These are phyloP conservation scores for Diplosphaera chodatii DNA, from an alignment of 139 green algal species.

Conservation along the genomic window DNA sequence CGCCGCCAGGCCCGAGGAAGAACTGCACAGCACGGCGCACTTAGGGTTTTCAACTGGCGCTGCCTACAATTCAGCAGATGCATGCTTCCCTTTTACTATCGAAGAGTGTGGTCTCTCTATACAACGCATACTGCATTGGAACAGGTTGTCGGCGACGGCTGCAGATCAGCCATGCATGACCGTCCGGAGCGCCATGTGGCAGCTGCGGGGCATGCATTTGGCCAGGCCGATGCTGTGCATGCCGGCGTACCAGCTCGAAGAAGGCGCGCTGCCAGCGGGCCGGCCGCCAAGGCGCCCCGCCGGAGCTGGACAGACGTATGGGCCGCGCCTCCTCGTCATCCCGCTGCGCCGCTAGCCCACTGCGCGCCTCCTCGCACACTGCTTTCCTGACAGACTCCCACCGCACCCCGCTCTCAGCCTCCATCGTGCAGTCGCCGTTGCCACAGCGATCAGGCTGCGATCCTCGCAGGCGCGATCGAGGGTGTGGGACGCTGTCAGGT, in stretches of 20 bases:
- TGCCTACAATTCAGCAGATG: neutral
- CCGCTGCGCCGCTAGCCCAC: neutral
- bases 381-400: neutral
- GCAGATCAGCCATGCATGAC: too few species aligned
- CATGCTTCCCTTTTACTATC: too few species aligned
- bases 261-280: neutral
- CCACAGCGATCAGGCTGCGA: too few species aligned
- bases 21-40: constrained; percentile 10
- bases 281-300: neutral
- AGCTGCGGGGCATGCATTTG: too few species aligned
- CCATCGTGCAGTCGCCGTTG: too few species aligned
- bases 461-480: too few species aligned
- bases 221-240: neutral
- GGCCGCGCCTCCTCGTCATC: neutral
- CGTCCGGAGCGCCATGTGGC: too few species aligned
- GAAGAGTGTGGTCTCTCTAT: too few species aligned
- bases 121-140: too few species aligned
- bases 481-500: too few species aligned
- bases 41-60: neutral
- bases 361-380: neutral
- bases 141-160: too few species aligned
- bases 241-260: neutral
- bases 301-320: neutral
- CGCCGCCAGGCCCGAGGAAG: constrained; percentile 6
- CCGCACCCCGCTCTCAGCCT: neutral